A percentile compares a stretch with the other conserved stretches of the same genome.
phyloP scores from a whole-genome alignment of 208 protist species.

The Crithidia bombi region DNA sequence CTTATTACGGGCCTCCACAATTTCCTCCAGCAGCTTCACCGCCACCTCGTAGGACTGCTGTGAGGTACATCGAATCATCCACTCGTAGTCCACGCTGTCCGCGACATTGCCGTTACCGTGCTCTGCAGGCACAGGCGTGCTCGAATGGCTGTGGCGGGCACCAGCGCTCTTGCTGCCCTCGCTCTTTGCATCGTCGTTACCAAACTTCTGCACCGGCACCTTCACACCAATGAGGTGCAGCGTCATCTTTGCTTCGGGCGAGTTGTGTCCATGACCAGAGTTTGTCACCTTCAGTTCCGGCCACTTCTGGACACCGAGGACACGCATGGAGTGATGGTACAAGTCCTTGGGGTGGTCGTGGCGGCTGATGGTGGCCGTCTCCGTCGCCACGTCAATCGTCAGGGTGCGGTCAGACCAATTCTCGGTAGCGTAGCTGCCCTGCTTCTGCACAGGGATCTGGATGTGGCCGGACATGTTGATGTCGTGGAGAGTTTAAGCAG shows the following conservation, averaged over 20 bases:
- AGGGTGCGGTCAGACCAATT: conserved; percentile 9
- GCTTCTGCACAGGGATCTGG: conserved; percentile 3
- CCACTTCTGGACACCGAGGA: conserved; percentile 7
- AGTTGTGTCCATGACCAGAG: conserved; percentile 2
- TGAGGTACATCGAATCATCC: not conserved
- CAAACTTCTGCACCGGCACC: not conserved
- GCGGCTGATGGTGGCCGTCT: conserved; percentile 10
- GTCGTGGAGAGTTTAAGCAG: not conserved
- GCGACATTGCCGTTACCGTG: not conserved
- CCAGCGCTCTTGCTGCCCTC: not conserved
- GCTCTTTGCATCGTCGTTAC: not conserved
- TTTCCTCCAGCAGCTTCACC: not conserved
- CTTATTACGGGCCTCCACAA: not conserved
- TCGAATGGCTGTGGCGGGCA: not conserved
- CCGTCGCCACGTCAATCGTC: conserved; percentile 4
- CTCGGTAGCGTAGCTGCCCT: not conserved
- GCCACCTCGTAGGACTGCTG: not conserved
- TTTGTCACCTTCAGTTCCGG: not conserved
- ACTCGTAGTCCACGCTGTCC: not conserved
- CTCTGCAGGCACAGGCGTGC: not conserved
- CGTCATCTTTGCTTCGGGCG: conserved; percentile 8
- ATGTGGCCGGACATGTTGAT: not conserved
- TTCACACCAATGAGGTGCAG: conserved; percentile 2
- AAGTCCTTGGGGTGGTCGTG: conserved; percentile 6
- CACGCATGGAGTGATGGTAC: conserved; percentile 1